Conservation (phyloP, 129 eudicot genomes). For the Tagetes patula region DNA sequence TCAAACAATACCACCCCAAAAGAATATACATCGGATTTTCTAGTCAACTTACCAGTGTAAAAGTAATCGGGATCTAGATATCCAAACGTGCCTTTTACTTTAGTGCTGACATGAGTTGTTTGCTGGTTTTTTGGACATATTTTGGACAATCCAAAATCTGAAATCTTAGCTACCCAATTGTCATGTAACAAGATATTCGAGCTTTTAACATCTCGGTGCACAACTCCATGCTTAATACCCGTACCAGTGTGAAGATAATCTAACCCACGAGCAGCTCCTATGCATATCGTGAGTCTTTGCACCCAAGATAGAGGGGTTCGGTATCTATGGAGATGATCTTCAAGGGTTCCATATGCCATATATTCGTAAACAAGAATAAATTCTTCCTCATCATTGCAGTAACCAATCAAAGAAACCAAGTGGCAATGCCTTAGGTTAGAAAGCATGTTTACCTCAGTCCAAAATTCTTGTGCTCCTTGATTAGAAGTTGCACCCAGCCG, state of each 20-base stretch:
- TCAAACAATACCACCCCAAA: no score
- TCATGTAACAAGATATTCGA: slow-evolving; percentile 7
- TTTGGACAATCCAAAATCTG: neutral
- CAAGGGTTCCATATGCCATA: slow-evolving; percentile 9
- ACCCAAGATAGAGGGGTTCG: slow-evolving; percentile 4
- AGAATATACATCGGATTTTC: no score
- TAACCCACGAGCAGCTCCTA: slow-evolving; percentile 20
- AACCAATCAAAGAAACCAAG: slow-evolving; percentile 23
- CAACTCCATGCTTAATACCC: neutral
- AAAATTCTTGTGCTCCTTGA: slow-evolving; percentile 18
- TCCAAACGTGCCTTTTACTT: slow-evolving; percentile 24
- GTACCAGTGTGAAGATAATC: slow-evolving; percentile 21
- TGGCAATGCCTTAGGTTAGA: slow-evolving; percentile 14
- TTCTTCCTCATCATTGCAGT: slow-evolving; percentile 9
- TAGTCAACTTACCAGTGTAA: no score
- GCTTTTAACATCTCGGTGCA: slow-evolving; percentile 18
- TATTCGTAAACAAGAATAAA: slow-evolving; percentile 20
- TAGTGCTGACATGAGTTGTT: slow-evolving; percentile 13
- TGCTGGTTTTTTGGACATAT: neutral
- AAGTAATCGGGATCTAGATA: slow-evolving; percentile 16
- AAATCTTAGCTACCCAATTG: neutral
- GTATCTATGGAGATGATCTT: slow-evolving; percentile 12
- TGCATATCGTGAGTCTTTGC: slow-evolving; percentile 13
- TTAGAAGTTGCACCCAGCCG: slow-evolving; percentile 11
- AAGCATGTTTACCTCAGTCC: slow-evolving; percentile 12